Conservation (phyloP, 768 basidiomycete genomes). For the Chalciporus chontae region DNA sequence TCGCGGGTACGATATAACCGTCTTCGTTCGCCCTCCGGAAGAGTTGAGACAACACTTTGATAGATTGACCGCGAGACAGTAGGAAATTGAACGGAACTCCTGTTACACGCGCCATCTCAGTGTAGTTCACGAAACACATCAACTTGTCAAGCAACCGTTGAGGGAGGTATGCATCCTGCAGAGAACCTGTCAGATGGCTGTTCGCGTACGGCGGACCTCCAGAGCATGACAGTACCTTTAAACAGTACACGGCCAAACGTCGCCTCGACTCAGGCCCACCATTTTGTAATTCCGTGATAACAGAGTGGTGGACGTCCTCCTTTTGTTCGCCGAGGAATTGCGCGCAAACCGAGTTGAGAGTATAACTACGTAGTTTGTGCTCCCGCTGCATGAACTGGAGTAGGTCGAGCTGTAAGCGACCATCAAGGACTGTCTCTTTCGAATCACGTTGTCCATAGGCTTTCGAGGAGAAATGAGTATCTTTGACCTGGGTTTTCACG, state of each 20-base stretch:
- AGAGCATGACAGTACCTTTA: slow-evolving; percentile 60
- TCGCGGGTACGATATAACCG: slow-evolving; percentile 82
- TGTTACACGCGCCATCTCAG: slow-evolving; percentile 99
- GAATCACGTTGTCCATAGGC: slow-evolving; percentile 97
- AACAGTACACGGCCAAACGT: slow-evolving; percentile 93
- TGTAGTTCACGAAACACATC: slow-evolving; percentile 99
- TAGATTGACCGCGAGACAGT: slow-evolving; percentile 91
- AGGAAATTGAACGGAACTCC: slow-evolving; percentile 99
- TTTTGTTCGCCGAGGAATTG: slow-evolving; percentile 99
- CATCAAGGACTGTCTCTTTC: slow-evolving; percentile 88
- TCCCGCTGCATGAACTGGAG: slow-evolving; percentile 99
- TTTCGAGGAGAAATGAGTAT: slow-evolving; percentile 96
- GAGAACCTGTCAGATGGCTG: neutral
- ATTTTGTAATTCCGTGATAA: slow-evolving; percentile 97
- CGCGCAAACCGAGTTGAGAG: slow-evolving; percentile 96
- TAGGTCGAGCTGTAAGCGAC: slow-evolving; percentile 91
- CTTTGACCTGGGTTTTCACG: slow-evolving; percentile 75
- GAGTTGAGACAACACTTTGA: slow-evolving; percentile 96
- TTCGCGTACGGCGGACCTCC: neutral
- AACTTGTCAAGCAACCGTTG: slow-evolving; percentile 95
- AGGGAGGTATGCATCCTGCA: slow-evolving; percentile 94
- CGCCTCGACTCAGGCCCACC: slow-evolving; percentile 91
- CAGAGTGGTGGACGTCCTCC: slow-evolving; percentile 97
- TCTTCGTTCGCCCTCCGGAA: slow-evolving; percentile 91
- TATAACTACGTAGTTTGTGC: slow-evolving; percentile 94